These are phyloP conservation scores for Salvia rosmarinus DNA, from an alignment of 257 asterid genomes.

Conservation along the genomic window DNA sequence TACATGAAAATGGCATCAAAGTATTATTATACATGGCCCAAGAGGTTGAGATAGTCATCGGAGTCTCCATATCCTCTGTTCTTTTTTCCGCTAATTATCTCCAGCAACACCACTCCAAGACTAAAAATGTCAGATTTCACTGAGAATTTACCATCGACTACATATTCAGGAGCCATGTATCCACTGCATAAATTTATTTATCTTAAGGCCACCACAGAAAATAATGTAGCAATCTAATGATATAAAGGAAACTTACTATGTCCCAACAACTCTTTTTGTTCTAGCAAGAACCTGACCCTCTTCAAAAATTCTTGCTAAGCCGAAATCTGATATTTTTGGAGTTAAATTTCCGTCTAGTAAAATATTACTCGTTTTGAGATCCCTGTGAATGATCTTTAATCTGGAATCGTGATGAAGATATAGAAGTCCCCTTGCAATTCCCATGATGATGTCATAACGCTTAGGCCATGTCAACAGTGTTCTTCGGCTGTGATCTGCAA, in stretches of 20 bases:
- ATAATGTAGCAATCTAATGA: background rate
- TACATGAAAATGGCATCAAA: background rate
- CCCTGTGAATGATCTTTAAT: conserved; percentile 47
- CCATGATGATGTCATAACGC: conserved; percentile 42
- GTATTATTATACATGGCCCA: conserved; percentile 46
- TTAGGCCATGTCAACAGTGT: conserved; percentile 39
- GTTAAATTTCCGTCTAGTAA: conserved; percentile 39
- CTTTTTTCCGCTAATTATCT: conserved; percentile 51
- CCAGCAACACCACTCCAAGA: conserved; percentile 51
- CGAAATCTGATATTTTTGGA: conserved; percentile 54
- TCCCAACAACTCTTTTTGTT: conserved; percentile 49
- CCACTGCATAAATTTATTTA: conserved; percentile 41
- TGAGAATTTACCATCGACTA: conserved; percentile 50
- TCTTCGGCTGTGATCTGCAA: conserved; percentile 34
- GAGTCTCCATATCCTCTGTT: conserved; percentile 37
- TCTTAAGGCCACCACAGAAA: background rate
- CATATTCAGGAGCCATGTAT: conserved; percentile 55
- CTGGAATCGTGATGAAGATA: conserved; percentile 56
- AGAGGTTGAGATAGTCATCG: conserved; percentile 40
- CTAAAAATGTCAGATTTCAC: conserved; percentile 52
- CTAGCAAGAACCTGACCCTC: conserved; percentile 31
- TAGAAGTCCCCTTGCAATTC: conserved; percentile 43
- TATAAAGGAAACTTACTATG: conserved; percentile 43
- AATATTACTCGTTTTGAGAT: conserved; percentile 51
- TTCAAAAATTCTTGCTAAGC: conserved; percentile 45